Conservation (phyloP, 2,329 filamentous ascomycete species). For the Pseudogymnoascus sp. region DNA sequence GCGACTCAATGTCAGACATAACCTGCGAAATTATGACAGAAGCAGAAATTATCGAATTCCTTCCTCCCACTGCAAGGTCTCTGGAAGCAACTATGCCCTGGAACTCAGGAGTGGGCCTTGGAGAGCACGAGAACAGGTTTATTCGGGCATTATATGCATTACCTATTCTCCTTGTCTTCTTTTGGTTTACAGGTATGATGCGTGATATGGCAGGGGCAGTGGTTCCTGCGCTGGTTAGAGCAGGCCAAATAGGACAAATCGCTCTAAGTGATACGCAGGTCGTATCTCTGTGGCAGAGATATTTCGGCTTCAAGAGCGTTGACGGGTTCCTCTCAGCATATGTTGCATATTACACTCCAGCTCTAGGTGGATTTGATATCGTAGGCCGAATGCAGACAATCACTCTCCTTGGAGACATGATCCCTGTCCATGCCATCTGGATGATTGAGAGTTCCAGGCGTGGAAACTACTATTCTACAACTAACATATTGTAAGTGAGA, state of each 20-base stretch:
- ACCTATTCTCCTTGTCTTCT: slow-evolving; percentile 8
- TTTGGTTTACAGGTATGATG: not conserved
- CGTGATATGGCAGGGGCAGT: not conserved
- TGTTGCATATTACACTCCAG: slow-evolving; percentile 19
- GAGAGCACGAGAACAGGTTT: slow-evolving; percentile 22
- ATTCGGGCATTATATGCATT: slow-evolving; percentile 19
- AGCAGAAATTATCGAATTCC: slow-evolving; percentile 23
- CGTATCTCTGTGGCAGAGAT: slow-evolving; percentile 13
- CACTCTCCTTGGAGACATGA: slow-evolving; percentile 23
- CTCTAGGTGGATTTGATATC: slow-evolving; percentile 15
- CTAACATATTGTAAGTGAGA: slow-evolving; percentile 13
- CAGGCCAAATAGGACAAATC: not conserved
- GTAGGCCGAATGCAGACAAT: slow-evolving; percentile 17
- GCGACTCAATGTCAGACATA: slow-evolving; percentile 18
- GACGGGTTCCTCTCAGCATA: slow-evolving; percentile 17
- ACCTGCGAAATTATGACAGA: slow-evolving; percentile 18
- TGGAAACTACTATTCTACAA: slow-evolving; percentile 20
- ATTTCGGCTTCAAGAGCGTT: slow-evolving; percentile 16
- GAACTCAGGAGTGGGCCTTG: slow-evolving; percentile 23
- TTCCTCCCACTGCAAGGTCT: slow-evolving; percentile 23
- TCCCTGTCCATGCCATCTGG: slow-evolving; percentile 16
- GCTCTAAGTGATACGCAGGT: slow-evolving; percentile 10
- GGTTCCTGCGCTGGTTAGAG: not conserved
- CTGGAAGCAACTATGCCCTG: slow-evolving; percentile 24
- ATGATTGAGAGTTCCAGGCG: slow-evolving; percentile 19